Evolutionary conservation across 1,284 basidiomycete genomes (phyloP), one percentile per base, ranked within the genome.

Genomic region (Tremellales sp.): DNA sequence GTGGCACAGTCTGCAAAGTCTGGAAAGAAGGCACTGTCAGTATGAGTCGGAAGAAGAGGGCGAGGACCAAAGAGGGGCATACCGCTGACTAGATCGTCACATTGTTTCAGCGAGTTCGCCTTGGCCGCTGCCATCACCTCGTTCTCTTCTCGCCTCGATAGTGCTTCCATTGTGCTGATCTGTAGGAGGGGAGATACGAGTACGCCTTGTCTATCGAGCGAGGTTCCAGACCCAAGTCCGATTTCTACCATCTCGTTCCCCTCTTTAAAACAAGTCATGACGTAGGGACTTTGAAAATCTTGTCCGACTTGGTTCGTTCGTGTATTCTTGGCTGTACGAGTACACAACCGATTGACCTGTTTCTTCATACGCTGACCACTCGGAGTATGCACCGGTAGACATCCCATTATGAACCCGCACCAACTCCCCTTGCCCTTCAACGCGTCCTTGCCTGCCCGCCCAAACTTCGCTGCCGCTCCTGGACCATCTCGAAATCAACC

Each of bases 81-180:
- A 84, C 89, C 84, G 80, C 82, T 83, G 4, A 93, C 86, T 3
- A 85, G 54, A 1, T 76, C 60, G 61, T 90, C 85, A 57, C 89
- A 92, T 66, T 84, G 81, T 61, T 81, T 84, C 62, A 91, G 70
- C 12, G 89, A 89, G 42, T 80, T 77, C 7, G 81, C 79, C 65
- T 90, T 91, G n/a, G 86, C 85, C 29, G 82, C 75, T 65, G 90
- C 91, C 40, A 85, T 70, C 34, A 93, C 77, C 10, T 84, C 85
- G 38, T 90, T 85, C 67, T 92, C 89, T 73, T 94, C 90, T 49
- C 90, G 79, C 54, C 89, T 80, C 22, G 89, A 92, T 26, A 94
- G 79, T 21, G 87, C 79, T 70, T 90, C 83, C 88, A 90, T 90
- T 28, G 33, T 55, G 40, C n/a, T n/a, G n/a, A n/a, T n/a, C n/a